phyloP scores from a whole-genome alignment of 2,329 filamentous ascomycete genomes.

The Trichophyton simii region DNA sequence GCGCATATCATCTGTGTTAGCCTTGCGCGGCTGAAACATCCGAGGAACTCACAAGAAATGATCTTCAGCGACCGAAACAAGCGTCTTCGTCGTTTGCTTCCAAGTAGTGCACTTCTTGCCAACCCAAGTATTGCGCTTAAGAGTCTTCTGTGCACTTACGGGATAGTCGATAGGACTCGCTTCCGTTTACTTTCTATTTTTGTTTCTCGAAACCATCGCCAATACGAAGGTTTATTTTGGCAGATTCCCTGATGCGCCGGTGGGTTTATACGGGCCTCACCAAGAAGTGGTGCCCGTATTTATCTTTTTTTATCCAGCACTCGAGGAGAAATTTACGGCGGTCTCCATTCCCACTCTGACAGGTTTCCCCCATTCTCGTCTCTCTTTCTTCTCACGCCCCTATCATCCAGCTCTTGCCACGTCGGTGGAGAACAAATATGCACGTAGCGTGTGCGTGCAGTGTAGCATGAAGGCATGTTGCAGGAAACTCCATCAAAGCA shows the following conservation, averaged over 20 bases:
- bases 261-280: background rate
- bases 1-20: background rate
- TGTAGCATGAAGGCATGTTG: background rate
- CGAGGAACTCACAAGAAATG: conserved; percentile 3
- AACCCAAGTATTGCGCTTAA: background rate
- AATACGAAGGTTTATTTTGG: conserved; percentile 1
- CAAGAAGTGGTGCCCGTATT: conserved; percentile 2
- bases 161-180: background rate
- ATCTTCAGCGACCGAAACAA: background rate
- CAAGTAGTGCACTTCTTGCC: background rate
- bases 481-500: background rate
- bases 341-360: background rate
- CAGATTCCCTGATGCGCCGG: background rate
- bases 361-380: background rate
- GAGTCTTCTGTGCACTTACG: background rate
- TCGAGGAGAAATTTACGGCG: background rate
- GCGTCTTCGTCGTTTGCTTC: background rate
- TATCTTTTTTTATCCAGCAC: background rate
- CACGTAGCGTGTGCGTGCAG: background rate
- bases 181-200: background rate
- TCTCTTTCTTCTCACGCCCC: background rate
- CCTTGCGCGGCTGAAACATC: conserved; percentile 3
- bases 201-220: background rate
- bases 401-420: background rate
- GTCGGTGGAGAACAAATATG: conserved; percentile 1